Percentiles rank a stretch among this genome's conserved stretches.
These are phyloP conservation scores for Calophaca sinica DNA, from an alignment of 306 rosid species.

Conservation along the genomic window DNA sequence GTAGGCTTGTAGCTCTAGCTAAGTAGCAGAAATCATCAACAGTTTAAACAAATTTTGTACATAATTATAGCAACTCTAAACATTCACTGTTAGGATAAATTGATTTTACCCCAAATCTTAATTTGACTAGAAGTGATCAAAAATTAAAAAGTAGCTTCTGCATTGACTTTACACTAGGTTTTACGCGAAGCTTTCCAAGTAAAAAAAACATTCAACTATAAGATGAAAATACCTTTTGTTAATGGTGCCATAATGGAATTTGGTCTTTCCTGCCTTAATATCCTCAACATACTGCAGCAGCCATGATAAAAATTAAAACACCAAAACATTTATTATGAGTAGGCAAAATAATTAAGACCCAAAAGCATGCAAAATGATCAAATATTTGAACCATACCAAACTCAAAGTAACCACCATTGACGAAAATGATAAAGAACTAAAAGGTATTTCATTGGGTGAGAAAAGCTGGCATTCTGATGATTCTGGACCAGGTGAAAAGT, in stretches of 20 bases:
- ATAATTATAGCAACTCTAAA: neutral
- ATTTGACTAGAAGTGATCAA: too few relatives aligned
- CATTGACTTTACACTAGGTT: neutral
- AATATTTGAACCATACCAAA: slow-evolving; percentile 63
- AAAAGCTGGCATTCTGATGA: slow-evolving; percentile 83
- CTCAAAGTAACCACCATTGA: slow-evolving; percentile 88
- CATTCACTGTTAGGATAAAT: too few relatives aligned
- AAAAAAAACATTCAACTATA: neutral
- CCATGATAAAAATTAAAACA: slow-evolving; percentile 33
- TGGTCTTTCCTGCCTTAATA: slow-evolving; percentile 68
- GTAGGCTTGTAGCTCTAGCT: too few relatives aligned
- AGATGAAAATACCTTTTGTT: slow-evolving; percentile 68
- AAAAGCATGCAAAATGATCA: slow-evolving; percentile 49
- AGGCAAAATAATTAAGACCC: slow-evolving; percentile 10
- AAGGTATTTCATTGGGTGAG: slow-evolving; percentile 77
- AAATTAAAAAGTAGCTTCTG: too few relatives aligned
- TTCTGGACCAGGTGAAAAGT: slow-evolving; percentile 93
- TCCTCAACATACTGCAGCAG: slow-evolving; percentile 75
- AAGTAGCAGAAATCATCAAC: neutral
- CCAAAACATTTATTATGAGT: slow-evolving; percentile 18
- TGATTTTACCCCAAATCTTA: too few relatives aligned
- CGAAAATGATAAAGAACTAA: slow-evolving; percentile 80
- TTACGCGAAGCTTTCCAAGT: slow-evolving; percentile 34
- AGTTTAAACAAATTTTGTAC: neutral
- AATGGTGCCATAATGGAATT: slow-evolving; percentile 85